Base-by-base conservation (phyloP, 768 basidiomycete genomes). In the Kwoniella dejecticola region DNA sequence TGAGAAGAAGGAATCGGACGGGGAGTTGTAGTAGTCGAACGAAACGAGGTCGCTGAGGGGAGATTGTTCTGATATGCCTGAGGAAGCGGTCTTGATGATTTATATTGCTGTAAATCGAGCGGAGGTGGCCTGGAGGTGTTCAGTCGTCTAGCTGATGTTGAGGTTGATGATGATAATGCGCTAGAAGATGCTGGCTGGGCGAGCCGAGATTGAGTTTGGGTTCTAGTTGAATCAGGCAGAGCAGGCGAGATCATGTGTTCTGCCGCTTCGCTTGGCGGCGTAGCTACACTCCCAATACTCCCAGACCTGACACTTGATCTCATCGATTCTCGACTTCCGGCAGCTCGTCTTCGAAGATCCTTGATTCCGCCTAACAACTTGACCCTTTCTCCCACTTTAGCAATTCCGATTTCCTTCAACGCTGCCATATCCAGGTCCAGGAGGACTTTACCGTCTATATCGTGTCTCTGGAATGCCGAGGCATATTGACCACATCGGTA, bases 401-500 rank as follows among this genome's bases (percentile, higher is more conserved):
- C 70, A 27, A 99, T 85, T 13, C 89, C 89, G 86, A 98, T 90
- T 79, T 99, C 96, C 75, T 88, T 90, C 50, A 99, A 81, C 1
- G 87, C 88, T 6, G 81, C 79, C 78, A 93, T 90, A 73, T 98
- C 95, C 45, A 98, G 81, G 65, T 99, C 96, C 50, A 97, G 83
- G 17, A 99, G 80, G 21, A 99, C 87, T 74, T 91, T 89, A 4
- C 95, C 93, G 52, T 91, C 81, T 70, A 99, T 95, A 74, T 99
- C 95, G 80, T 95, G 89, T 3, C 84, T 82, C 48, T 83, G 84
- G 81, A 99, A 99, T 0, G 83, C 82, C 7, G 82, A 78, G 10
- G 87, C 85, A 72, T 88, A 88, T 38, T 82, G 82, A 0, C 80
- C 83, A 70, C 91, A 92, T 71, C 86, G 89, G 70, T 89, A 86